These are phyloP conservation scores for Lasiodiplodia theobromae DNA, from an alignment of 2,329 filamentous ascomycete genomes.

Conservation along the genomic window DNA sequence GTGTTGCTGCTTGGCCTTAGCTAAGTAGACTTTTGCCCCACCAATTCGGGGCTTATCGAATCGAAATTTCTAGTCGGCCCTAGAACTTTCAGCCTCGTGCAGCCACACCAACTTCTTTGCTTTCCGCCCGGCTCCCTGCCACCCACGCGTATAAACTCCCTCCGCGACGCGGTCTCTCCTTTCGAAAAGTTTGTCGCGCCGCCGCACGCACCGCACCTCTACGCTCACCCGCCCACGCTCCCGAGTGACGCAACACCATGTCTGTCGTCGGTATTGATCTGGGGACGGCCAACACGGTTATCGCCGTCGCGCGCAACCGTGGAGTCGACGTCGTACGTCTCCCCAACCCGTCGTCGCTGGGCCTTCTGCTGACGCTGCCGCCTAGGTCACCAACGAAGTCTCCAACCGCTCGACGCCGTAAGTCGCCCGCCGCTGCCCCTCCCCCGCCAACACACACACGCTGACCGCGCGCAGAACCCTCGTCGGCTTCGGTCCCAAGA, in stretches of 20 bases:
- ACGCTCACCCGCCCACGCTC: constrained; percentile 8
- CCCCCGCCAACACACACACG: constrained; percentile 18
- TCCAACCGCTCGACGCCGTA: constrained; percentile 98
- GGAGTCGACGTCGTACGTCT: constrained; percentile 96
- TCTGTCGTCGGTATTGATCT: constrained; percentile 85
- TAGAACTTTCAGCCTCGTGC: constrained; percentile 28
- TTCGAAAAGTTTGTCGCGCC: constrained; percentile 26
- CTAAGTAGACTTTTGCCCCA: constrained; percentile 12
- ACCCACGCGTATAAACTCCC: constrained; percentile 24
- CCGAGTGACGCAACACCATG: constrained; percentile 53
- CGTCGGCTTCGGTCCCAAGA: constrained; percentile 93
- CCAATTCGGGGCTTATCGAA: constrained; percentile 18
- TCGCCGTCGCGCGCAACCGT: constrained; percentile 96
- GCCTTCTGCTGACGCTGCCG: constrained; percentile 40
- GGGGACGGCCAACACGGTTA: constrained; percentile 94
- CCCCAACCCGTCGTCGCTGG: constrained; percentile 9
- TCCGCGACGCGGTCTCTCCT: not conserved
- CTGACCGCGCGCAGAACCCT: constrained; percentile 69
- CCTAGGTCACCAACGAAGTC: constrained; percentile 96
- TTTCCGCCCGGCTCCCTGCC: constrained; percentile 17
- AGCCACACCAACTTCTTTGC: constrained; percentile 26
- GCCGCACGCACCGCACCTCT: constrained; percentile 2
- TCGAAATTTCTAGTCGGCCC: constrained; percentile 19
- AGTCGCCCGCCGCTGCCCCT: constrained; percentile 54
- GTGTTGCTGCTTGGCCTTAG: constrained; percentile 21